phyloP scores from a whole-genome alignment of 148 eudicot genomes.

The Gaultheria prostrata region DNA sequence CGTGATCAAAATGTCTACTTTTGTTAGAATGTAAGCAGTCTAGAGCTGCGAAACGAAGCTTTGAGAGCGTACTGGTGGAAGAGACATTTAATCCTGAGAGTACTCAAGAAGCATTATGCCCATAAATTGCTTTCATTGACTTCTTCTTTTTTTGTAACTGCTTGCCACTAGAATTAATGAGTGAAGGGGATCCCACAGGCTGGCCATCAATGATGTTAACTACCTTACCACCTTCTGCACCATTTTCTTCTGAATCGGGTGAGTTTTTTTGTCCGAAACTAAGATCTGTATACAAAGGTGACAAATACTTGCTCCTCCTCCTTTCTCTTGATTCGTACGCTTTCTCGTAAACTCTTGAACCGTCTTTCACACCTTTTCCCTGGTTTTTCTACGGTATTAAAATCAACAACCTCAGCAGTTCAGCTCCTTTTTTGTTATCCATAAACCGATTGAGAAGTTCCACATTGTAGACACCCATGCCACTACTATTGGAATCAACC shows the following conservation, averaged over 20 bases:
- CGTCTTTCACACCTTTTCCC: not conserved
- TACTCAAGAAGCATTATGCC: conserved; percentile 14
- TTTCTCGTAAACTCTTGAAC: conserved; percentile 18
- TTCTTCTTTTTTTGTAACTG: conserved; percentile 25
- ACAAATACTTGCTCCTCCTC: conserved; percentile 75
- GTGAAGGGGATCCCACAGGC: conserved; percentile 20
- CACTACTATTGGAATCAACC: not conserved
- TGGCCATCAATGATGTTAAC: conserved; percentile 17
- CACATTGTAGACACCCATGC: conserved; percentile 2
- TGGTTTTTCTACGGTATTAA: not conserved
- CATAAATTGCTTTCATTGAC: conserved; percentile 28
- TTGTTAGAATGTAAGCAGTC: conserved; percentile 41
- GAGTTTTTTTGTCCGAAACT: conserved; percentile 22
- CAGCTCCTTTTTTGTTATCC: not conserved
- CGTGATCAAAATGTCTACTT: conserved; percentile 38
- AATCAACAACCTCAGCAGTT: not conserved
- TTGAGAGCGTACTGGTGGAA: conserved; percentile 53
- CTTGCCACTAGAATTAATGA: conserved; percentile 26
- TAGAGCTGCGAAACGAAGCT: conserved; percentile 48
- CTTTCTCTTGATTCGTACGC: conserved; percentile 51
- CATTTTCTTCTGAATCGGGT: conserved; percentile 26
- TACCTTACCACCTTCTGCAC: conserved; percentile 16
- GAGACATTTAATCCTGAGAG: conserved; percentile 31
- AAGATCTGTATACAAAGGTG: conserved; percentile 49
- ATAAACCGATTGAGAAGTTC: conserved; percentile 1